Base-by-base conservation (phyloP, 2,329 filamentous ascomycete species). In the Epichloe sylvatica region DNA sequence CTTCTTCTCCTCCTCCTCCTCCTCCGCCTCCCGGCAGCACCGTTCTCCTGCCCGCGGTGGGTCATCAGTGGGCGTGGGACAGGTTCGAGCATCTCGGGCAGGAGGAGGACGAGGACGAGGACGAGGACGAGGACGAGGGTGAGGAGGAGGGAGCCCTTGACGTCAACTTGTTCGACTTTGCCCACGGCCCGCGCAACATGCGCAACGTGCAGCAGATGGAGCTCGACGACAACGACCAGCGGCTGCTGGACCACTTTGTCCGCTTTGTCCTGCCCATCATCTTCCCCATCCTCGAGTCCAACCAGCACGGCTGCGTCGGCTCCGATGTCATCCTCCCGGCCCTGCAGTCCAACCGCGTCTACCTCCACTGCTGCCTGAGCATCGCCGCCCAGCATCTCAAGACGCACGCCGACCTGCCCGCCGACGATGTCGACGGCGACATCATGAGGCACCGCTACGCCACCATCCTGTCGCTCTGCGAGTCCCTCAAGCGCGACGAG, bases 331-430 rank as follows among this genome's bases (percentile, higher is more conserved):
- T 97, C 56, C 77, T 97, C 15, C 88, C 86, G 4, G 86, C 91
- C 7, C 75, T 98, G 35, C 86, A 94, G 64, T 85, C 78, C 58
- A 98, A 97, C 77, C 90, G 86, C 66, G 84, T 83, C 57, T 98
- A 96, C 67, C 76, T 96, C 34, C 90, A 97, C 73, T 96, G 90
- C 72, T 97, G 91, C 69, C 74, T 98, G 54, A 94, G 88, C 72
- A 88, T 94, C 52, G 82, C 92, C 8, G 91, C 90, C 2, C 86
- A 94, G 62, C 92, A 98, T 69, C 80, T 86, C 68, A 96, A 96
- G 73, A 85, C 84, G 0, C 76, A 81, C 62, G 59, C 54, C 48
- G 75, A 78, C 50, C 67, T 83, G 6, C 69, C 77, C 44, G 77
- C 75, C 49, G 75, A 78, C 45, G 77, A 75, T 48, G 82, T 94